Evolutionary conservation across 2,329 filamentous ascomycete species (phyloP), one percentile per base, ranked within the genome.

Genomic region (Fusarium pseudograminearum): DNA sequence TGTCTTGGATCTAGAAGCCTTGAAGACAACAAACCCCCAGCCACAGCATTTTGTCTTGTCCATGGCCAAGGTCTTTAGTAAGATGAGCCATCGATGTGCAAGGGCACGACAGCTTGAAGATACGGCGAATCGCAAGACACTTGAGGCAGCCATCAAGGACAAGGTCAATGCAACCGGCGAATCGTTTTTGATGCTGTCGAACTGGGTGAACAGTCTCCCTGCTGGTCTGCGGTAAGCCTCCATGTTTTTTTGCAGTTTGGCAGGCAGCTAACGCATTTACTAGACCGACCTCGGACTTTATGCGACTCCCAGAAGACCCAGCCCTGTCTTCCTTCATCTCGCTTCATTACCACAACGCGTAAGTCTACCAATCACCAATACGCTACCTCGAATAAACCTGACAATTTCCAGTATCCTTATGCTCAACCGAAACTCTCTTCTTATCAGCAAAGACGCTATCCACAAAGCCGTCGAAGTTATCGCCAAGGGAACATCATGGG

Each of bases 211-310:
- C 1, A 20, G 48, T 22, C 15, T 63, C 0, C 58, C 60, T 1
- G 2, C 48, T 0, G 24, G 26, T 3, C 24, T 63, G 7, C 47
- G 60, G 60, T 61, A 24, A 0, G 3, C 1, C 0, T 1, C 5
- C 0, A 3, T 3, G 2, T 1, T 5, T 1, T 0, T 1, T 6
- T 11, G 16, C 0, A 2, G n/a, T n/a, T n/a, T n/a, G n/a, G n/a
- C n/a, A n/a, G n/a, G n/a, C n/a, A n/a, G n/a, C n/a, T n/a, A n/a
- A n/a, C n/a, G n/a, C n/a, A n/a, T n/a, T n/a, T n/a, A n/a, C n/a
- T n/a, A n/a, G 60, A 7, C 60, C 60, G 0, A 63, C 57, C 0
- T 63, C 60, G 0, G 60, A 63, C 0, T 57, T 63, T 4, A 63
- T 63, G 34, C 48, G 42, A 3, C 30, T 47, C 0, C 41, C 58